phyloP scores from a whole-genome alignment of 75 land plant genomes.

The Sequoiadendron giganteum region DNA sequence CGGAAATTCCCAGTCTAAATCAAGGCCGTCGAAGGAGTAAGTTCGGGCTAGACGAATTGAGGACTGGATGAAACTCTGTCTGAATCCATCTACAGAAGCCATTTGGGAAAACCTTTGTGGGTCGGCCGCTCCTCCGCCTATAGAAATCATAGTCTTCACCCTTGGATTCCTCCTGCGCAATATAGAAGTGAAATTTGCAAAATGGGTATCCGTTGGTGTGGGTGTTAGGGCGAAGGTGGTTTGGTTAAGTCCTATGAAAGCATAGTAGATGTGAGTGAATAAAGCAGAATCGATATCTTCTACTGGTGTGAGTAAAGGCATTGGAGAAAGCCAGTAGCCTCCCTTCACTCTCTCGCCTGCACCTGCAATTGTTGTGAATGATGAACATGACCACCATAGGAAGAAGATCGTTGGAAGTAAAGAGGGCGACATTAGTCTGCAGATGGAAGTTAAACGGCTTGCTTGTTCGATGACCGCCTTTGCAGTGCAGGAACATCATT shows the following conservation, averaged over 20 bases:
- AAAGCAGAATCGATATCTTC: constrained; percentile 26
- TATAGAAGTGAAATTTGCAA: constrained; percentile 18
- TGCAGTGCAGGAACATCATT: too few species aligned
- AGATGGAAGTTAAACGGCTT: too few species aligned
- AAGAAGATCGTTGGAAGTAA: neutral
- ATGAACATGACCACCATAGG: neutral
- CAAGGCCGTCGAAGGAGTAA: constrained; percentile 39
- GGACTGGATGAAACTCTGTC: constrained; percentile 26
- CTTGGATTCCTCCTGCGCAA: constrained; percentile 17
- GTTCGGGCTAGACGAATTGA: constrained; percentile 20
- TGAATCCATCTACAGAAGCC: neutral
- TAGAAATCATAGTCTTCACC: constrained; percentile 36
- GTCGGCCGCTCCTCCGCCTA: constrained; percentile 20
- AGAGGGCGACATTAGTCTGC: neutral
- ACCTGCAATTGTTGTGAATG: neutral
- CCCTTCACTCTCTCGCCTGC: neutral
- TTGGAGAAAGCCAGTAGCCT: neutral
- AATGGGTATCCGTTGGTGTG: neutral
- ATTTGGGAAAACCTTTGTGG: constrained; percentile 19
- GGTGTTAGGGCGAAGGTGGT: neutral
- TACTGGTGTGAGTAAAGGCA: constrained; percentile 14
- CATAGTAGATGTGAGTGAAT: constrained; percentile 41
- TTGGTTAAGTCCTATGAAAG: constrained; percentile 21
- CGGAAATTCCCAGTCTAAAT: constrained; percentile 44
- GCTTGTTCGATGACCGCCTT: too few species aligned